phyloP scores from a whole-genome alignment of 257 asterid species.

The Solanum virginianum region DNA sequence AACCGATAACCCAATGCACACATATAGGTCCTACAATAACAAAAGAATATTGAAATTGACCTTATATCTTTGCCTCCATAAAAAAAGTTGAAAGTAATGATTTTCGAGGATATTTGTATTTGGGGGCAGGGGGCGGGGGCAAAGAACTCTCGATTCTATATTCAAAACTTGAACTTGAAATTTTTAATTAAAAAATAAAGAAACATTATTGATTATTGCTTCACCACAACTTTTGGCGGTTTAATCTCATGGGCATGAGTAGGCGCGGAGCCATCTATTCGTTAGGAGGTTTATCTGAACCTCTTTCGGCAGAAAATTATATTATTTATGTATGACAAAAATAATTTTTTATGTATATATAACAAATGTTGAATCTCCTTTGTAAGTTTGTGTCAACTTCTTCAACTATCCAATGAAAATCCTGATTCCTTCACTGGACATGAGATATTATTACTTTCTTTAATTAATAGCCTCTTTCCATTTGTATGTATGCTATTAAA shows the following conservation, averaged over 20 bases:
- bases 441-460: neutral
- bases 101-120: too few species aligned
- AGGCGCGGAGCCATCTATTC: too few species aligned
- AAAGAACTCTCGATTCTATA: neutral
- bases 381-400: neutral
- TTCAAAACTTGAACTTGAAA: neutral
- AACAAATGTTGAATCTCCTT: too few species aligned
- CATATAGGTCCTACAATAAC: neutral
- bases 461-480: neutral
- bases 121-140: too few species aligned
- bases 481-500: neutral
- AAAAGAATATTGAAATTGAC: neutral
- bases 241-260: neutral
- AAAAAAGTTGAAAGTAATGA: neutral
- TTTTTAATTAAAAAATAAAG: neutral
- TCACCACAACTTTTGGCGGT: neutral
- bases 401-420: too few species aligned
- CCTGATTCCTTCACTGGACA: too few species aligned
- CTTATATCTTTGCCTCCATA: neutral
- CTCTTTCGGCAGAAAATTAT: too few species aligned
- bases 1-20: neutral
- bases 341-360: too few species aligned
- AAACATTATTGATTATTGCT: neutral
- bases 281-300: too few species aligned
- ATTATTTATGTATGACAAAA: too few species aligned